Conservation (phyloP, 148 eudicot species). For the Heliosperma pusillum region DNA sequence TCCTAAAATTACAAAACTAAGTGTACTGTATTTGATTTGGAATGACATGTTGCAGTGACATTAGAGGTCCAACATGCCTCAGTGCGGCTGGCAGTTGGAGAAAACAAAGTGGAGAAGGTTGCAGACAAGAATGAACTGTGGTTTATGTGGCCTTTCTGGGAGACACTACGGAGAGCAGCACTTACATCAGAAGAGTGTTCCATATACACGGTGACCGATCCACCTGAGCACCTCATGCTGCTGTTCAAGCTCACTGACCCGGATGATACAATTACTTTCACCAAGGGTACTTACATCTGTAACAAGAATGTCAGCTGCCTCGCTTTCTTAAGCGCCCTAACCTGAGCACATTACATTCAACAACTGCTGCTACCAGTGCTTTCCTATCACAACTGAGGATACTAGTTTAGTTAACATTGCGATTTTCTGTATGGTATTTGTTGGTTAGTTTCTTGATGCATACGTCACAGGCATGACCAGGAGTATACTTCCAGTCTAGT, state of each 20-base stretch:
- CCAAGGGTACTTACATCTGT: background rate
- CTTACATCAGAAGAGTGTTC: background rate
- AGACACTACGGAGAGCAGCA: background rate
- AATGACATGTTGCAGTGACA: background rate
- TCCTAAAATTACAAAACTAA: too few species aligned
- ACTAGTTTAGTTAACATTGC: background rate
- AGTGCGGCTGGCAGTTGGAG: background rate
- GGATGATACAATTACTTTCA: background rate
- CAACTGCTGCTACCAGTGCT: background rate
- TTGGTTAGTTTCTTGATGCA: too few species aligned
- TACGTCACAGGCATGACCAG: too few species aligned
- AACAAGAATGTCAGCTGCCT: background rate
- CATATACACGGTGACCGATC: background rate
- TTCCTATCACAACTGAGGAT: background rate
- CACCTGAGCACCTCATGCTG: background rate
- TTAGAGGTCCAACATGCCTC: background rate
- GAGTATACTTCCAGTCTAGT: too few species aligned
- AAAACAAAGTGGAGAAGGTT: background rate
- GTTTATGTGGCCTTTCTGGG: slow-evolving; percentile 6
- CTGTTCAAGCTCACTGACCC: background rate
- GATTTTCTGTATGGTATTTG: too few species aligned
- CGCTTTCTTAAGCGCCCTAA: background rate
- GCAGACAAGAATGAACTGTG: background rate
- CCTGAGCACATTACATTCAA: background rate
- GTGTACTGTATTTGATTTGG: too few species aligned